Conservation (phyloP, 345 rosid species). For the Excoecaria agallocha region DNA sequence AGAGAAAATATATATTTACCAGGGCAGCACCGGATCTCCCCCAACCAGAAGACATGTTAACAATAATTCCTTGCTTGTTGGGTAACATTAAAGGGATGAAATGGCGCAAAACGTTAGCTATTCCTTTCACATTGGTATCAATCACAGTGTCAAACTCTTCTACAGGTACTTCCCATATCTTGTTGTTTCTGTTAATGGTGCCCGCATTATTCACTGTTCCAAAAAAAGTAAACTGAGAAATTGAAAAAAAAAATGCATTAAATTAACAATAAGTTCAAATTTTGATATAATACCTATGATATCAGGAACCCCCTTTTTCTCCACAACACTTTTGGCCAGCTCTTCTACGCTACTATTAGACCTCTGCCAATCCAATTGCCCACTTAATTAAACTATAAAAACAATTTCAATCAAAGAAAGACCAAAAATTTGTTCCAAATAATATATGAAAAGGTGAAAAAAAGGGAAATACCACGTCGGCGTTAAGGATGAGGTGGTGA, state of each 20-base stretch:
- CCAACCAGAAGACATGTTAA: conserved; percentile 96
- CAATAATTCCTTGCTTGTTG: conserved; percentile 72
- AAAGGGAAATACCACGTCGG: conserved; percentile 53
- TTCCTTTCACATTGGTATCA: conserved; percentile 86
- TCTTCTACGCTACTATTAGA: conserved; percentile 72
- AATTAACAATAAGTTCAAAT: background rate
- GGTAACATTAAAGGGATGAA: conserved; percentile 87
- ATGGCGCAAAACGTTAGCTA: conserved; percentile 80
- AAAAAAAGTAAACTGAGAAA: background rate
- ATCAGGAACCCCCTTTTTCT: conserved; percentile 85
- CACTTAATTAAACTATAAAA: background rate
- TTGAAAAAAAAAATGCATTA: background rate
- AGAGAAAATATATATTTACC: conserved; percentile 39
- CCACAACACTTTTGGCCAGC: conserved; percentile 61
- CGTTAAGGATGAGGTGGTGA: conserved; percentile 62
- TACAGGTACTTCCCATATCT: conserved; percentile 86
- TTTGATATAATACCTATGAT: conserved; percentile 52
- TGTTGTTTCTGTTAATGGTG: conserved; percentile 79
- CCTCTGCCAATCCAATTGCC: conserved; percentile 33
- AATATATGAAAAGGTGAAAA: background rate
- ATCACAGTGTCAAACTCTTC: conserved; percentile 89
- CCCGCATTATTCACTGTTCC: conserved; percentile 88
- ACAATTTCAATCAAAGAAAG: background rate
- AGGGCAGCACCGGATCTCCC: conserved; percentile 96
- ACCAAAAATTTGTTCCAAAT: background rate